Conservation (phyloP, 805 yeast species). For the Teunomyces cretensis region DNA sequence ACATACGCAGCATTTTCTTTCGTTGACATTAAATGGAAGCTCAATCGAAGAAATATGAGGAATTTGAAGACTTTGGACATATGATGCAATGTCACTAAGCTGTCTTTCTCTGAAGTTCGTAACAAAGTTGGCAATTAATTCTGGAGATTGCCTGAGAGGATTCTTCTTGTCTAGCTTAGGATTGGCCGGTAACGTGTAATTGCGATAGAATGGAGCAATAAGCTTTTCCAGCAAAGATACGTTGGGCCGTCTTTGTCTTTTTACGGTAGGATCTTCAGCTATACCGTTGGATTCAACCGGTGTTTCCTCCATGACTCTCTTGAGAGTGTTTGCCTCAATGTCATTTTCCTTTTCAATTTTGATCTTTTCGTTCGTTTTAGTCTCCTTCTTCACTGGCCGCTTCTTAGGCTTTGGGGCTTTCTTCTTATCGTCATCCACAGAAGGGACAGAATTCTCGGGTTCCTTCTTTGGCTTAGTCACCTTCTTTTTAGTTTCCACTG, state of each 20-base stretch:
- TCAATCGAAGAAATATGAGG: conserved; percentile 13
- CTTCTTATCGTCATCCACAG: not conserved
- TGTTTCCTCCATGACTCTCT: conserved; percentile 5
- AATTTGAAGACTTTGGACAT: conserved; percentile 15
- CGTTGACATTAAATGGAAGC: conserved; percentile 21
- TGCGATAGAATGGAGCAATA: conserved; percentile 21
- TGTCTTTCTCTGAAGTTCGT: conserved; percentile 20
- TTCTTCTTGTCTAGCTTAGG: conserved; percentile 20
- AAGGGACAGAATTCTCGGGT: not conserved
- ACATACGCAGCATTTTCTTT: conserved; percentile 60
- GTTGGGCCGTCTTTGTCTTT: conserved; percentile 10
- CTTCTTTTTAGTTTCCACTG: conserved; percentile 3
- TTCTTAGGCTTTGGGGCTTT: conserved; percentile 6
- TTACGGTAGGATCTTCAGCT: conserved; percentile 2
- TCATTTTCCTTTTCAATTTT: conserved; percentile 11
- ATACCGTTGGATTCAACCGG: not conserved
- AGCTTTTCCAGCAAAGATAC: conserved; percentile 8
- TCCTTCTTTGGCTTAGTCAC: conserved; percentile 6
- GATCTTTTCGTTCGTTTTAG: conserved; percentile 3
- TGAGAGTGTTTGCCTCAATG: conserved; percentile 8
- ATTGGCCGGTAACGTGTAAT: conserved; percentile 18
- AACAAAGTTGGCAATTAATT: conserved; percentile 14
- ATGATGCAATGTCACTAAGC: conserved; percentile 26
- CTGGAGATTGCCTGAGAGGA: conserved; percentile 14
- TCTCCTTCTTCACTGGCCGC: conserved; percentile 8